These are phyloP conservation scores for Eimeria sp. DNA, from an alignment of 169 alveolate genomes.

Conservation along the genomic window DNA sequence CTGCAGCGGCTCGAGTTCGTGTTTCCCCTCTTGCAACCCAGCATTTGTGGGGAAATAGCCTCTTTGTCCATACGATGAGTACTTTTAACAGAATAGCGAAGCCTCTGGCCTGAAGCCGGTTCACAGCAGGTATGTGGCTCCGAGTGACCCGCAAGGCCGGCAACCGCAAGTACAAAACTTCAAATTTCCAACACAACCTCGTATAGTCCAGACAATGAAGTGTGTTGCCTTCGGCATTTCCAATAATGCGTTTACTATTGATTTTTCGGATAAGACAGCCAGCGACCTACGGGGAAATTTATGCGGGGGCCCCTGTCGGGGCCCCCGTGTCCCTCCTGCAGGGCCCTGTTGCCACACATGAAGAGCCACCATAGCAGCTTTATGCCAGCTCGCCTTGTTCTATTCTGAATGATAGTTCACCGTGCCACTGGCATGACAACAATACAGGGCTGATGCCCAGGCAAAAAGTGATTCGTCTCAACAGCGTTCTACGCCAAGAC, in stretches of 20 bases:
- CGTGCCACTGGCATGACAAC: background rate
- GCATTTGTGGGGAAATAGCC: background rate
- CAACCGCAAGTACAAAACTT: background rate
- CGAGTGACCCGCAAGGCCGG: background rate
- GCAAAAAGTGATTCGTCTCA: background rate
- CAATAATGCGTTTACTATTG: background rate
- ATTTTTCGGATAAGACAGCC: background rate
- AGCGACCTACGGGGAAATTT: background rate
- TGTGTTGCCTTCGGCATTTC: background rate
- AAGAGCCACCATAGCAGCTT: background rate
- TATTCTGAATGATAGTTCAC: background rate
- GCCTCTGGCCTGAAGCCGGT: background rate
- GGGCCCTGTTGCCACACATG: background rate
- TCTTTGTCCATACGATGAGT: no score
- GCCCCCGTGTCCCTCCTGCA: background rate
- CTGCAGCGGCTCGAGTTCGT: background rate
- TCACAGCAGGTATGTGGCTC: background rate
- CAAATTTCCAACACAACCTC: background rate
- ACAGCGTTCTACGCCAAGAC: background rate
- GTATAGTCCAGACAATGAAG: background rate
- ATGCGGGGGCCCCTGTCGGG: constrained; percentile 16
- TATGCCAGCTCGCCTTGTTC: background rate
- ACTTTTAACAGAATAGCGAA: no score
- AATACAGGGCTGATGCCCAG: background rate
- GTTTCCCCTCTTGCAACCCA: background rate